Evolutionary conservation across 331 rosid genomes (phyloP).

Genomic region (Malus hybrid): DNA sequence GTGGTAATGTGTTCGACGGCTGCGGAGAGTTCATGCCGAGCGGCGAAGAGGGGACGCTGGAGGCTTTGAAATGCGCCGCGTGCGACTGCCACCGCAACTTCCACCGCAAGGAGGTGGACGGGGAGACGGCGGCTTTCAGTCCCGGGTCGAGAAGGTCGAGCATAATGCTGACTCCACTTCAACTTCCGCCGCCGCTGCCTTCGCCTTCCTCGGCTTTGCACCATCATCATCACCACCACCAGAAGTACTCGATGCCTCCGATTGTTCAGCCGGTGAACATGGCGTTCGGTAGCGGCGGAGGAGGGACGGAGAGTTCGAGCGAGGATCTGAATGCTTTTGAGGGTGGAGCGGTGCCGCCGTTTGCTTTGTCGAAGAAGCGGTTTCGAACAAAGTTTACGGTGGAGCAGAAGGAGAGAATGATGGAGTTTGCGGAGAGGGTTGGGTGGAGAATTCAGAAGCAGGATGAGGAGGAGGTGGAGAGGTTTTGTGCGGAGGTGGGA

Average conservation of each 20-base stretch:
- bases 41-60: constrained; percentile 44
- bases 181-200: constrained; percentile 35
- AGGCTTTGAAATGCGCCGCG: constrained; percentile 47
- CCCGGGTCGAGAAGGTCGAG: constrained; percentile 12
- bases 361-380: constrained; percentile 30
- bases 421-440: constrained; percentile 42
- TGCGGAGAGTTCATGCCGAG: constrained; percentile 61
- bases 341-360: constrained; percentile 8
- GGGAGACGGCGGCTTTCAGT: constrained; percentile 20
- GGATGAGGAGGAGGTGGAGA: constrained; percentile 38
- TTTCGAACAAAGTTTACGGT: constrained; percentile 40
- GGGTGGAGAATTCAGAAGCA: constrained; percentile 53
- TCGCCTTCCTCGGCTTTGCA: constrained; percentile 12
- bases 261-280: constrained; percentile 43
- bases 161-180: constrained; percentile 33
- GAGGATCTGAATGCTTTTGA: constrained; percentile 36
- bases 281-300: constrained; percentile 27
- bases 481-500: constrained; percentile 41
- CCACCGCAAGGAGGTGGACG: constrained; percentile 48
- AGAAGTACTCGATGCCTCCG: constrained; percentile 26
- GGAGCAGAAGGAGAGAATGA: constrained; percentile 45
- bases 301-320: constrained; percentile 41
- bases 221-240: constrained; percentile 18
- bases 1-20: constrained; percentile 44
- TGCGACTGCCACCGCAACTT: constrained; percentile 47